Base-by-base conservation (phyloP, 148 eudicot species). In the Pharnaceum exiguum region DNA sequence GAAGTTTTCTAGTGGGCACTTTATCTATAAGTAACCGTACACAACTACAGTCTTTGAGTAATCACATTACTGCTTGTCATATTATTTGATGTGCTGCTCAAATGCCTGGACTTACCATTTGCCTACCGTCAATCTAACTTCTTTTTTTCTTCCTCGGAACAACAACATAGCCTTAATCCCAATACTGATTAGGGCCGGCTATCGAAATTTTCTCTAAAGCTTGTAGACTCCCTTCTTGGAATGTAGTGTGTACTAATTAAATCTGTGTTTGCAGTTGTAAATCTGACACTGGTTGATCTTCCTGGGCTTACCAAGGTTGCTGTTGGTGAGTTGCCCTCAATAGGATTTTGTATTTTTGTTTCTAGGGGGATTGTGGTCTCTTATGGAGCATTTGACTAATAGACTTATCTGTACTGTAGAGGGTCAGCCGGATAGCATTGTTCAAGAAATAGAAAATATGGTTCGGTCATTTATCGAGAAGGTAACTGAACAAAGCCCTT, bases 281-380 rank as follows among this genome's bases (percentile, higher is more conserved):
- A 94, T 75, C 78, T 94, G 70, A 94, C 99, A 0, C 77, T 94
- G 72, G 70, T 94, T 52, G 99, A 94, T 80, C 99, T 94, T 82
- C 99, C 99, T 27, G 99, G 99, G 45, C 91, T 94, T 51, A 94
- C 99, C 65, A 94, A 94, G 70, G 95, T 94, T 40, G 99, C 99
- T 61, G 79, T 94, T 50, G 99, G 99, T 94, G 71, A 83, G 95
- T 64, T 29, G 28, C 49, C 10, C 35, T 37, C 30, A 23, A 42
- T 27, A 17, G 37, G 24, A 26, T 23, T 46, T 51, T 25, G 46
- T 11, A n/a, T 26, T 33, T 32, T 24, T 7, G 8, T 25, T 42
- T 51, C 53, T 48, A 1, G 42, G 7, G 21, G 38, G 35, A 10
- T 21, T 21, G 4, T 37, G 42, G 21, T 40, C 18, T n/a, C 18